These are phyloP conservation scores for Heliocybe sulcata DNA, from an alignment of 1,284 basidiomycete species.

Conservation along the genomic window DNA sequence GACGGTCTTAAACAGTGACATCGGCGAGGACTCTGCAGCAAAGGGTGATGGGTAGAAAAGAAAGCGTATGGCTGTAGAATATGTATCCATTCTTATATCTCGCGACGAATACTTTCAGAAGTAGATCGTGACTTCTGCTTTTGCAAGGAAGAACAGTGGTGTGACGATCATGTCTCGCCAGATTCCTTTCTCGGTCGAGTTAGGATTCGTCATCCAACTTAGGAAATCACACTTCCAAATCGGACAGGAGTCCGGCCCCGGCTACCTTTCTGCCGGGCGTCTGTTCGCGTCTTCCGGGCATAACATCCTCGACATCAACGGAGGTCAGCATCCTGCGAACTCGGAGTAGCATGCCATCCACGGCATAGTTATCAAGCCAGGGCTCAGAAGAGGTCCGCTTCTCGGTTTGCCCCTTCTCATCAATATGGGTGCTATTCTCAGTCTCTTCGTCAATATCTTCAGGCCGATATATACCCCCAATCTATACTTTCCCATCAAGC, in stretches of 20 bases:
- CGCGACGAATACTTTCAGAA: not conserved
- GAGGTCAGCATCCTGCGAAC: not conserved
- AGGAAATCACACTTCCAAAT: not conserved
- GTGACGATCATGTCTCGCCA: not conserved
- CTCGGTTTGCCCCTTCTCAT: not conserved
- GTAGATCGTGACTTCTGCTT: not conserved
- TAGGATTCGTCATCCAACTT: not conserved
- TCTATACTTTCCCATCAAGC: constrained; percentile 28
- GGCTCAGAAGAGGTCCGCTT: not conserved
- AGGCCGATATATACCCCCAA: constrained; percentile 17
- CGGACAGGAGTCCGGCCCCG: not conserved
- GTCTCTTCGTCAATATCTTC: constrained; percentile 11
- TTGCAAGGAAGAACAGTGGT: not conserved
- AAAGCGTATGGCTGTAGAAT: constrained; percentile 8
- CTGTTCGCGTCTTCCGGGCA: not conserved
- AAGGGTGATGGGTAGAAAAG: not conserved
- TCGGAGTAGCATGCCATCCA: not conserved
- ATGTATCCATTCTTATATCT: not conserved
- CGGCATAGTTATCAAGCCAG: not conserved
- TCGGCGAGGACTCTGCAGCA: not conserved
- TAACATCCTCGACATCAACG: not conserved
- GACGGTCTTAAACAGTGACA: constrained; percentile 32
- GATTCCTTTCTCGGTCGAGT: too few relatives aligned
- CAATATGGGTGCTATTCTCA: constrained; percentile 24
- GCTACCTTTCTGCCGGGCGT: not conserved